A percentile compares a stretch with the other conserved stretches of the same genome.
Conservation (phyloP, 2,329 filamentous ascomycete genomes). For the Colletotrichum sp. region DNA sequence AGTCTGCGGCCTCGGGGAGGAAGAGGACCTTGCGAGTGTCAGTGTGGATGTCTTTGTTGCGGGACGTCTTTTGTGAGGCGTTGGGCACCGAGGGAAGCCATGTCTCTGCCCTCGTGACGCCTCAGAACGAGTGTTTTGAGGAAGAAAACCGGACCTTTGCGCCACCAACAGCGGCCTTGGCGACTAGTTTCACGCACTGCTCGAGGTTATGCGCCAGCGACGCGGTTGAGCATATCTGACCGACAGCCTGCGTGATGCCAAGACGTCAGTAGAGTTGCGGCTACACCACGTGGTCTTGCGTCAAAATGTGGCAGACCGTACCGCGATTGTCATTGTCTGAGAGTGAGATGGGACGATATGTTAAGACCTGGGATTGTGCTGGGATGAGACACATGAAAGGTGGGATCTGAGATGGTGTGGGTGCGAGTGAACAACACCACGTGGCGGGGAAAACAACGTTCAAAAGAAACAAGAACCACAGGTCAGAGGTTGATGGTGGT, state of each 20-base stretch:
- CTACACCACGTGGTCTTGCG: neutral
- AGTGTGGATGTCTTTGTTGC: neutral
- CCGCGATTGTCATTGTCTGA: conserved; percentile 31
- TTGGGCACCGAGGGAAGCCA: neutral
- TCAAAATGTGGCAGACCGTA: conserved; percentile 14
- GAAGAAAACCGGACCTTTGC: conserved; percentile 66
- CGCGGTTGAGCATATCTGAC: conserved; percentile 86
- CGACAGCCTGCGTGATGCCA: conserved; percentile 69
- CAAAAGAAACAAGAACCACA: no score
- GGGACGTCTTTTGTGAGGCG: neutral
- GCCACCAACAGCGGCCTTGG: conserved; percentile 75
- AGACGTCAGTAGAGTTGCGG: neutral
- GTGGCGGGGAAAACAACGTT: neutral
- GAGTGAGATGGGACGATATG: neutral
- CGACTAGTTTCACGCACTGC: conserved; percentile 76
- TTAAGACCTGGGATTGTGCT: neutral
- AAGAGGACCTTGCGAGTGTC: conserved; percentile 70
- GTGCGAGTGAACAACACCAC: neutral
- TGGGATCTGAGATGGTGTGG: neutral
- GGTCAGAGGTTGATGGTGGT: neutral
- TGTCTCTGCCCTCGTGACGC: neutral
- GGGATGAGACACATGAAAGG: neutral
- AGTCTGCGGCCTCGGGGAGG: conserved; percentile 90
- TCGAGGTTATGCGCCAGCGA: conserved; percentile 80
- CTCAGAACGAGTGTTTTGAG: neutral